A percentile compares a stretch with the other conserved stretches of the same genome.
phyloP scores from a whole-genome alignment of 495 filamentous ascomycete species.

The Xylaria intraflava region DNA sequence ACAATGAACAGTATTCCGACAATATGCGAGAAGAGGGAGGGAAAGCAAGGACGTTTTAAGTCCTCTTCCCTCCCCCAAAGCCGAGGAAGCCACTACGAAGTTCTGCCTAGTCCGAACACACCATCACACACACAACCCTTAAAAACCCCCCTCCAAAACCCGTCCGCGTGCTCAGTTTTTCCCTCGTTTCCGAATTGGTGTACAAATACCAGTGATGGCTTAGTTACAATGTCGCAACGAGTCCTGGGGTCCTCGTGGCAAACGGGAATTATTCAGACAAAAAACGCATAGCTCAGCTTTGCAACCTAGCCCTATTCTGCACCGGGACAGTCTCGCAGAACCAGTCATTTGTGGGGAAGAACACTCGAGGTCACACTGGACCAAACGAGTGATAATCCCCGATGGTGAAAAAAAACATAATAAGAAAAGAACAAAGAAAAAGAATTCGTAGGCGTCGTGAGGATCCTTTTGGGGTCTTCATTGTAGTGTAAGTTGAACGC shows the following conservation, averaged over 20 bases:
- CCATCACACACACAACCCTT: too few species aligned
- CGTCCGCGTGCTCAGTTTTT: too few species aligned
- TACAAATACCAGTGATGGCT: background rate
- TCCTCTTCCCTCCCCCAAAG: background rate
- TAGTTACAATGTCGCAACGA: background rate
- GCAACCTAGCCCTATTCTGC: background rate
- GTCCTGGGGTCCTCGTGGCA: background rate
- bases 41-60: background rate
- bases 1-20: background rate
- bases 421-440: conserved; percentile 14
- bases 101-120: background rate
- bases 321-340: background rate
- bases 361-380: background rate
- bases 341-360: background rate
- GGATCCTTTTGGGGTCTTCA: conserved; percentile 20
- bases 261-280: background rate
- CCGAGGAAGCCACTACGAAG: background rate
- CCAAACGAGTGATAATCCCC: background rate
- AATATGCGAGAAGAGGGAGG: background rate
- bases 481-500: conserved; percentile 7
- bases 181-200: background rate
- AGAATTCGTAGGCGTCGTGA: conserved; percentile 27
- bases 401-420: background rate
- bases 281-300: too few species aligned
- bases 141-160: too few species aligned